Percentiles rank a stretch among this genome's conserved stretches.
Conservation (phyloP, 1,284 basidiomycete species). For the Cryptococcus deneoformans region DNA sequence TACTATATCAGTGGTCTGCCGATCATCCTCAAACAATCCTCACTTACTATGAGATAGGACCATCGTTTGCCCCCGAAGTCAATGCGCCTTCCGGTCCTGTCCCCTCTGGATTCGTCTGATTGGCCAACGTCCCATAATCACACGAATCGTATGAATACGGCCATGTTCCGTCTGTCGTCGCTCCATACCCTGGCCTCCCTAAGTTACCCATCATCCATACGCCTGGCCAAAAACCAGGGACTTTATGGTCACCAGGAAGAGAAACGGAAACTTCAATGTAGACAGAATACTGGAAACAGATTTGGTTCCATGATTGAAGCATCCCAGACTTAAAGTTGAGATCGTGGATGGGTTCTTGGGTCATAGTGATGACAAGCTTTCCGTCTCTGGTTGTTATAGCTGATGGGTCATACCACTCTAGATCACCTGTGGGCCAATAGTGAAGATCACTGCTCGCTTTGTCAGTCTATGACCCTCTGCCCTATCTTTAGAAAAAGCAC, state of each 20-base stretch:
- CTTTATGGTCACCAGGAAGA: constrained; percentile 36
- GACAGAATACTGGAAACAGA: constrained; percentile 46
- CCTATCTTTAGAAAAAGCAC: too few relatives aligned
- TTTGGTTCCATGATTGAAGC: constrained; percentile 55
- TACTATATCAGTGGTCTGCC: not conserved
- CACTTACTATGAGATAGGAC: constrained; percentile 33
- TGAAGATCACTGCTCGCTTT: constrained; percentile 53
- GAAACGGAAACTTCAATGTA: constrained; percentile 46
- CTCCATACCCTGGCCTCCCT: constrained; percentile 53
- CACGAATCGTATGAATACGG: constrained; percentile 53
- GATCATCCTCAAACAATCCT: too few relatives aligned
- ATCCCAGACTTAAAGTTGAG: constrained; percentile 66
- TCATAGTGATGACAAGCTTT: constrained; percentile 73
- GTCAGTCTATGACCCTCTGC: constrained; percentile 46
- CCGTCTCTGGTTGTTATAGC: constrained; percentile 77
- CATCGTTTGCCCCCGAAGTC: constrained; percentile 36
- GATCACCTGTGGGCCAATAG: constrained; percentile 49
- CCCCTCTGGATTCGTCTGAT: constrained; percentile 47
- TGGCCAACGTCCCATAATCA: constrained; percentile 42
- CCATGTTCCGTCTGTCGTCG: constrained; percentile 63
- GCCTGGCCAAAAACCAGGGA: constrained; percentile 55
- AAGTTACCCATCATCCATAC: constrained; percentile 53
- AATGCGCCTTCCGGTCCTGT: constrained; percentile 46
- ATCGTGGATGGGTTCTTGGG: constrained; percentile 63
- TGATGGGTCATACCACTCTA: constrained; percentile 64